phyloP scores from a whole-genome alignment of 1,139 yeast genomes.

The Debaryomycetaceae sp. region DNA sequence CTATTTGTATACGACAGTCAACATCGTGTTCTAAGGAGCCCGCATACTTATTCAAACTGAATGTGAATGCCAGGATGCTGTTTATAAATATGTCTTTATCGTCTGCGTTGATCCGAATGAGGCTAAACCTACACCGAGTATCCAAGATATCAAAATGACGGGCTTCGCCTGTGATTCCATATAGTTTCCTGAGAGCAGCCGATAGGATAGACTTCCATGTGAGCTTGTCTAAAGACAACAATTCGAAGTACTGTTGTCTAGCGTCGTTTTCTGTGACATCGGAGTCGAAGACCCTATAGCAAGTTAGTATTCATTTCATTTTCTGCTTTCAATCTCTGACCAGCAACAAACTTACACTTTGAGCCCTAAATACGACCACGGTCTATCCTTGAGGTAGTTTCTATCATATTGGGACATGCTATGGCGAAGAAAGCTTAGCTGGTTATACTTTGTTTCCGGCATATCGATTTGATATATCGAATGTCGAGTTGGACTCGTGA shows the following conservation, averaged over 20 bases:
- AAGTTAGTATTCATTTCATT: not conserved
- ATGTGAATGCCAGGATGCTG: slow-evolving; percentile 30
- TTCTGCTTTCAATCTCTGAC: not conserved
- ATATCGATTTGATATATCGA: not conserved
- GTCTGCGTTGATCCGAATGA: slow-evolving; percentile 23
- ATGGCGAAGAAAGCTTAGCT: not conserved
- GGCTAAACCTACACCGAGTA: slow-evolving; percentile 11
- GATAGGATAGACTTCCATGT: slow-evolving; percentile 32
- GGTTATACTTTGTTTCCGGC: not conserved
- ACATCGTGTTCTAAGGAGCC: slow-evolving; percentile 24
- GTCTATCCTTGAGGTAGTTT: not conserved
- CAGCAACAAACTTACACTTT: not conserved
- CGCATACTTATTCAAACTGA: slow-evolving; percentile 21
- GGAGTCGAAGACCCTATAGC: slow-evolving; percentile 10
- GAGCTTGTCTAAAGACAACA: slow-evolving; percentile 18
- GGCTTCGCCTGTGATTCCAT: slow-evolving; percentile 38
- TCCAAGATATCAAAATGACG: slow-evolving; percentile 26
- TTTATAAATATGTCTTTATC: slow-evolving; percentile 27
- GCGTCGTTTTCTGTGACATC: slow-evolving; percentile 5
- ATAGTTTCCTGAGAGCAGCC: slow-evolving; percentile 24
- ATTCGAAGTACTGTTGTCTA: slow-evolving; percentile 8
- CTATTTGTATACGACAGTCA: slow-evolving; percentile 21
- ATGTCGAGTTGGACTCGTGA: not conserved
- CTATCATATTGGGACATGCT: not conserved
- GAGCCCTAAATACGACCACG: not conserved